Evolutionary conservation across 345 rosid genomes (phyloP).

Genomic region (Aquilaria malaccensis): DNA sequence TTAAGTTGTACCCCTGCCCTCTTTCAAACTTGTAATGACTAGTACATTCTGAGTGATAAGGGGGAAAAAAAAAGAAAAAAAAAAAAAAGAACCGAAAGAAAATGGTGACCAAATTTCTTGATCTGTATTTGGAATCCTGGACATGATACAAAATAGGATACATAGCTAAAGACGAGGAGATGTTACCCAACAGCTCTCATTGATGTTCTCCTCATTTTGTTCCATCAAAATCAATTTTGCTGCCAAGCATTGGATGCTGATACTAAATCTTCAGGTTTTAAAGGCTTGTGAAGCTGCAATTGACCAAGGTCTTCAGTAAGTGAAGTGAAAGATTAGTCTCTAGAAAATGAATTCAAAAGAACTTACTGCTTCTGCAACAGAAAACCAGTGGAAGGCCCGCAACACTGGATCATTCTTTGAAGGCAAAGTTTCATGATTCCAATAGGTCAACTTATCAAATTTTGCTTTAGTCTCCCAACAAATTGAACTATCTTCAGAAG

Average conservation of each 20-base stretch:
- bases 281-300: conserved; percentile 69
- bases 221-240: conserved; percentile 13
- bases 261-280: conserved; percentile 50
- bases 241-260: conserved; percentile 21
- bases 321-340: background rate
- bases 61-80: too few relatives aligned
- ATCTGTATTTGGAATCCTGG: background rate
- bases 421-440: conserved; percentile 85
- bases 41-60: too few relatives aligned
- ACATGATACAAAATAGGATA: background rate
- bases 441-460: conserved; percentile 65
- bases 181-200: background rate
- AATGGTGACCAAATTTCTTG: background rate
- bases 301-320: conserved; percentile 12
- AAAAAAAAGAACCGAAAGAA: too few relatives aligned
- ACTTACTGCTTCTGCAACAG: conserved; percentile 73
- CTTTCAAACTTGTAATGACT: too few relatives aligned
- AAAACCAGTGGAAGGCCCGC: conserved; percentile 70
- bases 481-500: conserved; percentile 29
- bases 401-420: conserved; percentile 65
- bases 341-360: conserved; percentile 1
- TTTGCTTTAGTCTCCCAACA: conserved; percentile 73
- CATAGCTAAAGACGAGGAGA: background rate
- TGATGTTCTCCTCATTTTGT: background rate
- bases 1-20: too few relatives aligned